Evolutionary conservation across 2,329 filamentous ascomycete species (phyloP).

Genomic region (Arthrobotrys megalospora): DNA sequence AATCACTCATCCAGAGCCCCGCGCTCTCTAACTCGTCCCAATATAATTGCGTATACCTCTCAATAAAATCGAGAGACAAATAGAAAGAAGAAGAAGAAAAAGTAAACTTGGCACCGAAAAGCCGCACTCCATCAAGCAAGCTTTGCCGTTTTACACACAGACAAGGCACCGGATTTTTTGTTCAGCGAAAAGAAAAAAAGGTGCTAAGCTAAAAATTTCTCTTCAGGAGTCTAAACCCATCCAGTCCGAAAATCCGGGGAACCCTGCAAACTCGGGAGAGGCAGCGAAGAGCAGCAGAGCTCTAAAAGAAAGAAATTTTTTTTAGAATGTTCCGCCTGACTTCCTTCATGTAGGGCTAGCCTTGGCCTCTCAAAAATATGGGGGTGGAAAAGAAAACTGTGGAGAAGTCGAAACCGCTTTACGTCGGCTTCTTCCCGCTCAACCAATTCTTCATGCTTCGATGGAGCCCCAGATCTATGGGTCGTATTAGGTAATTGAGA

Average conservation of each 20-base stretch:
- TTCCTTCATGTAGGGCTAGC: conserved; percentile 41
- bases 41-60: background rate
- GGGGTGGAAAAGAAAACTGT: conserved; percentile 13
- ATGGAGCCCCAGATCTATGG: too few relatives aligned
- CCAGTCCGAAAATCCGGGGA: conserved; percentile 57
- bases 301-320: conserved; percentile 31
- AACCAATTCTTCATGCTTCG: too few relatives aligned
- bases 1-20: conserved; percentile 18
- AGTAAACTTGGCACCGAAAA: background rate
- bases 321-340: conserved; percentile 50
- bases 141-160: background rate
- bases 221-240: conserved; percentile 36
- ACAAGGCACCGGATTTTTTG: background rate
- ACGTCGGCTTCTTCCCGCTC: conserved; percentile 55
- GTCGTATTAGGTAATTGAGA: too few relatives aligned
- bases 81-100: too few relatives aligned
- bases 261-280: conserved; percentile 32
- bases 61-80: background rate
- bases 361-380: conserved; percentile 20
- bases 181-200: background rate
- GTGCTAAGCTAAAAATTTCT: conserved; percentile 17
- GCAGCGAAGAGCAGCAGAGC: background rate
- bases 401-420: conserved; percentile 33
- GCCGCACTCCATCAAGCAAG: background rate
- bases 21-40: background rate